Evolutionary conservation across 1,284 basidiomycete genomes (phyloP), one percentile per base, ranked within the genome.

Genomic region (Apiotrichum sp.): DNA sequence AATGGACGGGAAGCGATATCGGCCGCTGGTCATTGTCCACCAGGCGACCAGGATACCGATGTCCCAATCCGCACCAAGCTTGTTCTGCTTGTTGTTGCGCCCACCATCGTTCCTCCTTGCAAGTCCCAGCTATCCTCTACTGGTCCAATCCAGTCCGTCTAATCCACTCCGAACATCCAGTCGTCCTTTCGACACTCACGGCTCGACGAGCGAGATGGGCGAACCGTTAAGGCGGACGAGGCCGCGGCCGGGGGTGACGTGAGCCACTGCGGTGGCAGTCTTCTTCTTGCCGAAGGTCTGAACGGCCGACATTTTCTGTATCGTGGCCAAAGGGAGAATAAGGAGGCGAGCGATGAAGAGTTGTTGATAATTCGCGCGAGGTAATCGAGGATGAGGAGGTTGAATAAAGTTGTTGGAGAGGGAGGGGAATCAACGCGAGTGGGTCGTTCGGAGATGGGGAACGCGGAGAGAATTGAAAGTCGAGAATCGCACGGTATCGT

Each of bases 281-380:
- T 95, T 95, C 86, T 96, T 96, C 88, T 96, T 96, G 80, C 92
- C 92, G 80, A 96, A 96, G 64, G 89, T 93, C 78, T 96, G 93
- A 68, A 96, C 91, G 81, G 90, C 69, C 60, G 72, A 73, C 72
- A 74, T 74, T 64, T 62, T 73, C 67, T 69, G 58, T 63, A 45
- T 14, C 11, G 57, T 45, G 45, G 54, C 16, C 34, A 38, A 33
- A 13, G 11, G n/a, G 43, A 45, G n/a, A 14, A 6, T 33, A 47
- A 55, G 22, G 39, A 48, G 29, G 33, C 38, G 33, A 38, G 31
- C 16, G 41, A 50, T 6, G 35, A 22, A 22, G 22, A 22, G 22
- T 22, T 22, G 22, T 22, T 22, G 22, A 22, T 22, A 22, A 22
- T 22, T 22, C 22, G 36, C 13, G 36, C 36, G 36, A 13, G 8